Evolutionary conservation across 345 rosid genomes (phyloP).

Genomic region (Capsella bursapastoris): DNA sequence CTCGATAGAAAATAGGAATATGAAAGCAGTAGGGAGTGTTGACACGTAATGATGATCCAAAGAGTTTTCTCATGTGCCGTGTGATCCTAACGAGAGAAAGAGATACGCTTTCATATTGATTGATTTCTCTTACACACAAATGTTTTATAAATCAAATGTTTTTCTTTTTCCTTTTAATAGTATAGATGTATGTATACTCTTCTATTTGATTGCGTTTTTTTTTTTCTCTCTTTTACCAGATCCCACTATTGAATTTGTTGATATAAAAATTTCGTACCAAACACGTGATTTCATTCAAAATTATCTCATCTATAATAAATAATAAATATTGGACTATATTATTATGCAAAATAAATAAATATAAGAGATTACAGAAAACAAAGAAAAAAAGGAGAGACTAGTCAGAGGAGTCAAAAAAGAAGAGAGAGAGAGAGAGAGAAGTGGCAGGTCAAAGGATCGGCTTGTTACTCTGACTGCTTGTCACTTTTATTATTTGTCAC

Average conservation of each 20-base stretch:
- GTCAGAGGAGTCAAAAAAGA: constrained; percentile 30
- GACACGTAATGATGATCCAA: constrained; percentile 45
- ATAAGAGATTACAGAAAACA: background rate
- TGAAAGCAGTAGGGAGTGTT: constrained; percentile 24
- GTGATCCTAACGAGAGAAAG: constrained; percentile 32
- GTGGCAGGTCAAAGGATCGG: constrained; percentile 33
- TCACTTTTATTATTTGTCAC: constrained; percentile 15
- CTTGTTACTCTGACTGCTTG: constrained; percentile 6
- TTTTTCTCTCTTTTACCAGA: too few species aligned
- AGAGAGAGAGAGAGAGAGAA: constrained; percentile 23
- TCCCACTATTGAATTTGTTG: background rate
- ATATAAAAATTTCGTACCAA: background rate
- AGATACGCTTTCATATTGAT: constrained; percentile 24
- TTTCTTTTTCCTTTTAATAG: too few species aligned
- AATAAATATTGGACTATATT: too few species aligned
- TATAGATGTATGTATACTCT: too few species aligned
- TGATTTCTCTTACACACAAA: constrained; percentile 7
- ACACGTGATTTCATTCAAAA: constrained; percentile 28
- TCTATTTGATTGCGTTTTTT: too few species aligned
- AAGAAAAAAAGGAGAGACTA: background rate
- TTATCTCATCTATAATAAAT: background rate
- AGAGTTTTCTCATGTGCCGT: constrained; percentile 38
- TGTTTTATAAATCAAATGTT: background rate
- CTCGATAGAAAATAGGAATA: constrained; percentile 16
- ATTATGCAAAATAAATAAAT: too few species aligned